Evolutionary conservation across 1,284 basidiomycete genomes (phyloP), one percentile per base, ranked within the genome.

Genomic region (Ganoderma sp.): DNA sequence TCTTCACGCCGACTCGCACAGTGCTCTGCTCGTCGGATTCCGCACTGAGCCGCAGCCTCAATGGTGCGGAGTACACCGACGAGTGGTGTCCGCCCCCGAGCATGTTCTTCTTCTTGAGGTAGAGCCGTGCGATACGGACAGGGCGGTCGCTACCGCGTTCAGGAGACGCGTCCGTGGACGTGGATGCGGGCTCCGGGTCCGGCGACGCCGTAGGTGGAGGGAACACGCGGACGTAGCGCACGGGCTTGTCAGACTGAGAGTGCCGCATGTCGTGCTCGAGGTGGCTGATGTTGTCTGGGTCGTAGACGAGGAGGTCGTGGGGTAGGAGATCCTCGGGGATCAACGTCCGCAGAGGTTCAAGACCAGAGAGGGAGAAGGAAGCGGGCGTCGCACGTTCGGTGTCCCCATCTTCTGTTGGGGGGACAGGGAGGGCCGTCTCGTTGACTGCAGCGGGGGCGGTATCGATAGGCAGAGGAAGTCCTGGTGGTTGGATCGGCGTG

Each of bases 51-150:
- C 79, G 77, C 22, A 81, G 74, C 12, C 62, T 68, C 50, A 82
- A 63, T 1, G 75, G 70, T 0, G 78, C 75, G 45, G 77, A 74
- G 63, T 75, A 75, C n/a, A 81, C 80, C 17, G 52, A 9, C 0
- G 79, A 80, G 68, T 82, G 81, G 68, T 75, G 37, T 3, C 81
- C 80, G 2, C 12, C 9, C 6, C 80, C 81, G 9, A 81, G 63
- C 19, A 58, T 22, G 58, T 68, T 78, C 70, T 7, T 76, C 75
- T 77, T 28, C n/a, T 64, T 37, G 22, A 79, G 70, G 61, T 77
- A 74, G 15, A 79, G 72, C 14, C 75, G 71, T 3, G 76, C 78
- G 54, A 62, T 52, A 14, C 48, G 48, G 10, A 50, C 9, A 10
- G 48, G 48, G 4, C 22, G 48, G 22, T 25, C 22, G 14, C 48